Percentiles rank a stretch among this genome's conserved stretches.
Evolutionary conservation across 163 green algal species (phyloP).

Genomic region (Scenedesmus sp.): DNA sequence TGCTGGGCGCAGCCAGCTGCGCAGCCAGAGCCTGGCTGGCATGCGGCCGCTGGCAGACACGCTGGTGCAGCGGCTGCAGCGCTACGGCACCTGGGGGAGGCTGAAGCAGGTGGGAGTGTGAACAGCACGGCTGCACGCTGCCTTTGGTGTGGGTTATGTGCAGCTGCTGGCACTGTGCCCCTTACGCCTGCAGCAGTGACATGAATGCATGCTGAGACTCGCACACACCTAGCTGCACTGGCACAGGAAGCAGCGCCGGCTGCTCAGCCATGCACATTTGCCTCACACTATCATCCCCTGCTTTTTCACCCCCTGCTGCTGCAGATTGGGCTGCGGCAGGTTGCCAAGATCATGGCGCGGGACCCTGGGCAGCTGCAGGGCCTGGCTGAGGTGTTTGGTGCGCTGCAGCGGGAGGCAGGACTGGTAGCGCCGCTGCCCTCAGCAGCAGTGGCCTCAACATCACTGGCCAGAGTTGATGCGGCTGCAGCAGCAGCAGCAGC

Average conservation of each 20-base stretch:
- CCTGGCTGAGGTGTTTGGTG: slow-evolving; percentile 42
- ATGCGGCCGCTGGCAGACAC: slow-evolving; percentile 57
- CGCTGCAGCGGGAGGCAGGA: slow-evolving; percentile 41
- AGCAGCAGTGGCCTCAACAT: not conserved
- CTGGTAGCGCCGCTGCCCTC: not conserved
- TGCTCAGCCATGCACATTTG: not conserved
- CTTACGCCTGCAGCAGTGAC: too few relatives aligned
- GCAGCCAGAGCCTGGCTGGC: not conserved
- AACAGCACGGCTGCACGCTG: not conserved
- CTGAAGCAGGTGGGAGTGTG: slow-evolving; percentile 73
- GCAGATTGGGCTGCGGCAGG: slow-evolving; percentile 51
- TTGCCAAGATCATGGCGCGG: slow-evolving; percentile 34
- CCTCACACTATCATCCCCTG: not conserved
- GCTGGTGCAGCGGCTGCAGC: slow-evolving; percentile 81
- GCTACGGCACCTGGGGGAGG: slow-evolving; percentile 80
- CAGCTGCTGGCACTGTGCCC: too few relatives aligned
- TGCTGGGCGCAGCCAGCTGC: not conserved
- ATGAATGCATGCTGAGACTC: not conserved
- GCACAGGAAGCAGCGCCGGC: not conserved
- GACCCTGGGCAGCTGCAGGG: slow-evolving; percentile 42
- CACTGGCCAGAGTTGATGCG: slow-evolving; percentile 27
- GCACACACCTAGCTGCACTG: not conserved
- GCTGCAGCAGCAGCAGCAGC: not conserved
- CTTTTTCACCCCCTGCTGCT: not conserved
- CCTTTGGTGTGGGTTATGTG: not conserved